Evolutionary conservation across 768 basidiomycete genomes (phyloP).

Genomic region (Pisolithus tinctorius): DNA sequence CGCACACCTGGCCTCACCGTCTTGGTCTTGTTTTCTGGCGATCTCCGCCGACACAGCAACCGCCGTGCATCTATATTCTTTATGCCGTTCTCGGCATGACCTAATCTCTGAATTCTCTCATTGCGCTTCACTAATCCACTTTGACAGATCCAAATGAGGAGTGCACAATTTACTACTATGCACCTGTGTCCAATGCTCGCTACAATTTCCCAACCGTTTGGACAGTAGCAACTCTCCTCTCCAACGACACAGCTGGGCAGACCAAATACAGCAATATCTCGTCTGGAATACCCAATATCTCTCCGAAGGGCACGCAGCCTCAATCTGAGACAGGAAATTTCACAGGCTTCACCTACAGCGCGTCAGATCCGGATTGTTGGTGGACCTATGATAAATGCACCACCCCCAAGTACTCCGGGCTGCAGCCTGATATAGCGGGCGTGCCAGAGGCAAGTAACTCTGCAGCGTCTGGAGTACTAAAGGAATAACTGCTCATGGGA

Average conservation of each 20-base stretch:
- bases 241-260: slow-evolving; percentile 36
- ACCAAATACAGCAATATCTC: slow-evolving; percentile 39
- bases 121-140: not conserved
- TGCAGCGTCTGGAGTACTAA: not conserved
- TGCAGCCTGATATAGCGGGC: slow-evolving; percentile 38
- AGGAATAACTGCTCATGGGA: not conserved
- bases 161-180: slow-evolving; percentile 39
- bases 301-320: slow-evolving; percentile 29
- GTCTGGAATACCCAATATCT: slow-evolving; percentile 40
- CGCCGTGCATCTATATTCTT: too few relatives aligned
- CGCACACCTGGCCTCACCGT: too few relatives aligned
- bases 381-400: slow-evolving; percentile 35
- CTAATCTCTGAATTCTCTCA: too few relatives aligned
- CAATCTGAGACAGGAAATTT: slow-evolving; percentile 24
- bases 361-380: slow-evolving; percentile 46
- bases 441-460: slow-evolving; percentile 38
- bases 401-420: slow-evolving; percentile 38
- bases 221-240: slow-evolving; percentile 37
- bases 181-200: slow-evolving; percentile 27
- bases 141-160: slow-evolving; percentile 29
- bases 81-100: too few relatives aligned
- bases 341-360: slow-evolving; percentile 27
- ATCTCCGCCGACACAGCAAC: too few relatives aligned
- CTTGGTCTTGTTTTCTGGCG: too few relatives aligned
- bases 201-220: slow-evolving; percentile 39